Evolutionary conservation across 1,284 basidiomycete species (phyloP).

Genomic region (Boletellus deceptivus): DNA sequence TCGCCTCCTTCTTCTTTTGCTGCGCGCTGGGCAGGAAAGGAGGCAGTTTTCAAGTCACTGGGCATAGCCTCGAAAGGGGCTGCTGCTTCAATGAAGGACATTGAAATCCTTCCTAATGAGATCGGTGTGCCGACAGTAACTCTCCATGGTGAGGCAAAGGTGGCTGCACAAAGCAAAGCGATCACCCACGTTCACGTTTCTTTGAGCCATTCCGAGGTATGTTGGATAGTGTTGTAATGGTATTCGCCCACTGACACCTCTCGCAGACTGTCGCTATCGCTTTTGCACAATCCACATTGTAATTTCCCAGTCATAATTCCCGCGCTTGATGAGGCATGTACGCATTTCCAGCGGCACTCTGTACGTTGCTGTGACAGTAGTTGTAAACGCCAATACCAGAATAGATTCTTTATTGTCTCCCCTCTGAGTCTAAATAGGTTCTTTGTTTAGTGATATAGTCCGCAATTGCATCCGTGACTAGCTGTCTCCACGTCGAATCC

Average conservation of each 20-base stretch:
- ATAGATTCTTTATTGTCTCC: constrained; percentile 7
- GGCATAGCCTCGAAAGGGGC: constrained; percentile 90
- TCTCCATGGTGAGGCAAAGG: constrained; percentile 81
- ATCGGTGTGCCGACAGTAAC: constrained; percentile 71
- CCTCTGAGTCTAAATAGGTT: constrained; percentile 44
- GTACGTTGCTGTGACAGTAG: constrained; percentile 1
- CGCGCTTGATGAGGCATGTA: constrained; percentile 1
- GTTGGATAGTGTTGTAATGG: constrained; percentile 28
- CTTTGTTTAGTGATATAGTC: constrained; percentile 49
- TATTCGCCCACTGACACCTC: constrained; percentile 12
- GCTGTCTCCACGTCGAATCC: constrained; percentile 36
- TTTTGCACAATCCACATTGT: constrained; percentile 67
- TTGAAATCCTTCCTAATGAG: constrained; percentile 85
- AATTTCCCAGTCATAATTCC: neutral
- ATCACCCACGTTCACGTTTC: constrained; percentile 80
- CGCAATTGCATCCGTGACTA: constrained; percentile 44
- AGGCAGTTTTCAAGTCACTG: constrained; percentile 98
- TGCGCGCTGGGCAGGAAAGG: constrained; percentile 96
- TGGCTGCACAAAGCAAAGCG: constrained; percentile 71
- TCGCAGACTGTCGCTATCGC: constrained; percentile 74
- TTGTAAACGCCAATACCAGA: constrained; percentile 9
- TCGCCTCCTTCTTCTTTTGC: constrained; percentile 90
- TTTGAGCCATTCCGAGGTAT: constrained; percentile 87
- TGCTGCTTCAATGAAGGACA: constrained; percentile 91
- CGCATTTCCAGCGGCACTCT: constrained; percentile 6